Evolutionary conservation across 2,329 filamentous ascomycete genomes (phyloP).

Genomic region (Penicillium sp.): DNA sequence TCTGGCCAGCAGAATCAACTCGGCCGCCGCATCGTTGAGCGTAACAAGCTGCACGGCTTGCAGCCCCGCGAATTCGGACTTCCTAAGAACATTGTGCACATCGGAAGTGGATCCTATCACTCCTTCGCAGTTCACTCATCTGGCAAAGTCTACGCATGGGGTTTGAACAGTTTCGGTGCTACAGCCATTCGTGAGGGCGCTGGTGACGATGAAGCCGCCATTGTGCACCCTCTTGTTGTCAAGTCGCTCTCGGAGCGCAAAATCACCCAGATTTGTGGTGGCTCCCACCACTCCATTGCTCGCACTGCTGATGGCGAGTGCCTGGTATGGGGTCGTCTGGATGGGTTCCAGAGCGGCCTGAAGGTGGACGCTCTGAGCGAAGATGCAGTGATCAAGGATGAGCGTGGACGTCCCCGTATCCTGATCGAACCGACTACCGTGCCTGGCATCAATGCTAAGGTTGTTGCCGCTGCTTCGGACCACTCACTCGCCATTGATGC

Average conservation of each 20-base stretch:
- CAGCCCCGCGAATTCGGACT: slow-evolving; percentile 59
- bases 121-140: slow-evolving; percentile 71
- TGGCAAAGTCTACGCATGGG: slow-evolving; percentile 75
- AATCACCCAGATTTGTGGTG: slow-evolving; percentile 69
- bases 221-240: slow-evolving; percentile 70
- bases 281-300: slow-evolving; percentile 71
- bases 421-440: slow-evolving; percentile 65
- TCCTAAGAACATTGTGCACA: slow-evolving; percentile 58
- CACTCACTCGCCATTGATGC: slow-evolving; percentile 70
- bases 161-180: slow-evolving; percentile 83
- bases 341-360: slow-evolving; percentile 61
- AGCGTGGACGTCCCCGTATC: slow-evolving; percentile 66
- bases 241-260: slow-evolving; percentile 61
- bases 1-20: slow-evolving; percentile 68
- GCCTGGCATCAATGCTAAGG: slow-evolving; percentile 57
- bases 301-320: slow-evolving; percentile 55
- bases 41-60: slow-evolving; percentile 55
- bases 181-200: slow-evolving; percentile 65
- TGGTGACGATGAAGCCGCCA: slow-evolving; percentile 67
- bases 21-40: slow-evolving; percentile 63
- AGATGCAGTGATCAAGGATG: slow-evolving; percentile 63
- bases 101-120: slow-evolving; percentile 75
- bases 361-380: slow-evolving; percentile 56
- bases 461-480: slow-evolving; percentile 66
- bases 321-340: slow-evolving; percentile 61